These are phyloP conservation scores for Saturnispora saitoi DNA, from an alignment of 805 yeast species.

Conservation along the genomic window DNA sequence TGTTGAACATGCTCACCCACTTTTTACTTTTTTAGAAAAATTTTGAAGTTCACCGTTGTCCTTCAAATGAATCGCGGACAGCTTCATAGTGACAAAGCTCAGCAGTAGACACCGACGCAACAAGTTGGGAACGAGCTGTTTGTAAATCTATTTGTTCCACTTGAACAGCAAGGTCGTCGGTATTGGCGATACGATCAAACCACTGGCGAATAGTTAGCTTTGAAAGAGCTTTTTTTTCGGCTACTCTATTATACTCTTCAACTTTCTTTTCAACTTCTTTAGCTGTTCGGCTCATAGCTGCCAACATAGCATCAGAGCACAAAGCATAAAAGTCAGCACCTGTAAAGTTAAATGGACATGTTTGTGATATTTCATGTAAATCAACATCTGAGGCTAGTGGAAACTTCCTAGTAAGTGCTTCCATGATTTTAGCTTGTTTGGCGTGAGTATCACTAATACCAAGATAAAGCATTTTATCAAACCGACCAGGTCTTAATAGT, in stretches of 20 bases:
- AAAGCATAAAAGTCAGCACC: slow-evolving; percentile 98
- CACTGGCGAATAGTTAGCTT: slow-evolving; percentile 68
- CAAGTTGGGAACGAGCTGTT: slow-evolving; percentile 63
- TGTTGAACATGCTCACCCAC: not conserved
- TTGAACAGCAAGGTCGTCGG: slow-evolving; percentile 55
- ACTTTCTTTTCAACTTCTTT: slow-evolving; percentile 62
- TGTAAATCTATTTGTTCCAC: slow-evolving; percentile 68
- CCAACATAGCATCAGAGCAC: slow-evolving; percentile 91
- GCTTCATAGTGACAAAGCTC: slow-evolving; percentile 75
- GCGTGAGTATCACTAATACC: slow-evolving; percentile 90
- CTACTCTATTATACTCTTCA: slow-evolving; percentile 36
- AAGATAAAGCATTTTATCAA: slow-evolving; percentile 87
- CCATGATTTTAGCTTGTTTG: slow-evolving; percentile 76
- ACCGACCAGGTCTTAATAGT: slow-evolving; percentile 84
- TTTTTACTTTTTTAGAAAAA: not conserved
- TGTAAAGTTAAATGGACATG: slow-evolving; percentile 84
- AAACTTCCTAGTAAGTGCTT: slow-evolving; percentile 84
- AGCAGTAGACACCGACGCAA: slow-evolving; percentile 81
- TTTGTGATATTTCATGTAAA: slow-evolving; percentile 47
- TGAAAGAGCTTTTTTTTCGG: slow-evolving; percentile 19
- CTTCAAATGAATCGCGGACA: slow-evolving; percentile 74
- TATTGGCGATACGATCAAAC: slow-evolving; percentile 75
- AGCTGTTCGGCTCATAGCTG: slow-evolving; percentile 92
- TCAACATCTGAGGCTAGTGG: slow-evolving; percentile 52
- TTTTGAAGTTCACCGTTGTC: not conserved